A percentile compares a stretch with the other conserved stretches of the same genome.
These are phyloP conservation scores for Medicago ruthenica DNA, from an alignment of 306 rosid species.

Conservation along the genomic window DNA sequence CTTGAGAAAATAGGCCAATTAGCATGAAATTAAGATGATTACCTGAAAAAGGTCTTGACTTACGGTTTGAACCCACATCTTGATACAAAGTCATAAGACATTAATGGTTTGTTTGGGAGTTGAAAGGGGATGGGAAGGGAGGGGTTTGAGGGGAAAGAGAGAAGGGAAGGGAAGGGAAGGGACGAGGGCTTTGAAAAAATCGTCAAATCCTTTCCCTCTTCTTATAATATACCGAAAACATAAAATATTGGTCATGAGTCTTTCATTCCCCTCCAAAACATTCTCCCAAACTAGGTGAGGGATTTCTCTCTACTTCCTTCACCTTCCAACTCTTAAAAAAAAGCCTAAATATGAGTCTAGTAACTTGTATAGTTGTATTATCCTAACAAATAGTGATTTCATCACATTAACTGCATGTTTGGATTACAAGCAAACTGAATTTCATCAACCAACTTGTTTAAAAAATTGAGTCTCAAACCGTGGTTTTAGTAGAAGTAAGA, in stretches of 20 bases:
- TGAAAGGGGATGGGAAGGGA: background rate
- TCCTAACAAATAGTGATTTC: background rate
- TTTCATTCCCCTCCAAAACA: background rate
- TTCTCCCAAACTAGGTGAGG: background rate
- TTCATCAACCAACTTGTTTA: background rate
- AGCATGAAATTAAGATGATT: conserved; percentile 10
- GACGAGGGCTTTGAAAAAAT: background rate
- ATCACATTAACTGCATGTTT: background rate
- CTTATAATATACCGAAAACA: background rate
- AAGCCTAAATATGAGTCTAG: background rate
- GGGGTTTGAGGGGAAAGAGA: background rate
- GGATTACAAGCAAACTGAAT: background rate
- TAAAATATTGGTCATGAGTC: background rate
- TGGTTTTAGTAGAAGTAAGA: background rate
- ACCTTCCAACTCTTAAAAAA: background rate
- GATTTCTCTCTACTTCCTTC: background rate
- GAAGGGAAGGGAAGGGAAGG: background rate
- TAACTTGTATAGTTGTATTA: background rate
- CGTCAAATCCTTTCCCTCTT: background rate
- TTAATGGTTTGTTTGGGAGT: background rate
- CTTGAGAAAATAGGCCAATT: conserved; percentile 6
- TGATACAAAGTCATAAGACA: background rate
- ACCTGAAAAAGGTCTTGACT: conserved; percentile 15
- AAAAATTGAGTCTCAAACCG: background rate
- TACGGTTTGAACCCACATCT: background rate